These are phyloP conservation scores for Acanthamoeba divionensis DNA, from an alignment of 208 protist species.

Conservation along the genomic window DNA sequence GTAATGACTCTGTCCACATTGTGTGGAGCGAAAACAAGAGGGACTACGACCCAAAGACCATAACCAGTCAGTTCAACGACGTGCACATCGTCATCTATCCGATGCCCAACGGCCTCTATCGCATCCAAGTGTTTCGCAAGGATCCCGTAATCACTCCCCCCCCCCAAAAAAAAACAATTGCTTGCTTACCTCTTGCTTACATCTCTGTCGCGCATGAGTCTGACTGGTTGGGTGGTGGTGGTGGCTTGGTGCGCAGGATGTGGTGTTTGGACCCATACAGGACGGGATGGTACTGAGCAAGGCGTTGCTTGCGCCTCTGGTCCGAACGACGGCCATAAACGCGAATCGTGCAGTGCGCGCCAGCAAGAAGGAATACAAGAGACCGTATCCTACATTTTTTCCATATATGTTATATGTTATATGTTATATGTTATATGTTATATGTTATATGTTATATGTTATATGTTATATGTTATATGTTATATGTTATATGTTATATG, in stretches of 20 bases:
- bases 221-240: background rate
- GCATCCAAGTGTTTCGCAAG: slow-evolving; percentile 71
- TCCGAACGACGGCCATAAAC: slow-evolving; percentile 79
- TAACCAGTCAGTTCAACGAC: slow-evolving; percentile 84
- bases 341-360: slow-evolving; percentile 64
- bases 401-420: too few species aligned
- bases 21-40: slow-evolving; percentile 81
- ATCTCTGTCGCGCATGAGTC: background rate
- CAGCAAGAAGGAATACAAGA: slow-evolving; percentile 47
- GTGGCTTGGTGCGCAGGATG: background rate
- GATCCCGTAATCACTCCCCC: background rate
- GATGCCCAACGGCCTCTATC: slow-evolving; percentile 77
- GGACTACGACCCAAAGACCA: slow-evolving; percentile 79
- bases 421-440: too few species aligned
- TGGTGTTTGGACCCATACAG: slow-evolving; percentile 77
- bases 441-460: too few species aligned
- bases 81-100: slow-evolving; percentile 86
- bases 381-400: too few species aligned
- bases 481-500: too few species aligned
- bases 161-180: too few species aligned
- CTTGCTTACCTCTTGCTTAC: background rate
- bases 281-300: slow-evolving; percentile 79
- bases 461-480: too few species aligned
- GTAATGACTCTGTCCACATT: slow-evolving; percentile 87
- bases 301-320: slow-evolving; percentile 67